Evolutionary conservation across 129 eudicot genomes (phyloP).

Genomic region (Logfia minima): DNA sequence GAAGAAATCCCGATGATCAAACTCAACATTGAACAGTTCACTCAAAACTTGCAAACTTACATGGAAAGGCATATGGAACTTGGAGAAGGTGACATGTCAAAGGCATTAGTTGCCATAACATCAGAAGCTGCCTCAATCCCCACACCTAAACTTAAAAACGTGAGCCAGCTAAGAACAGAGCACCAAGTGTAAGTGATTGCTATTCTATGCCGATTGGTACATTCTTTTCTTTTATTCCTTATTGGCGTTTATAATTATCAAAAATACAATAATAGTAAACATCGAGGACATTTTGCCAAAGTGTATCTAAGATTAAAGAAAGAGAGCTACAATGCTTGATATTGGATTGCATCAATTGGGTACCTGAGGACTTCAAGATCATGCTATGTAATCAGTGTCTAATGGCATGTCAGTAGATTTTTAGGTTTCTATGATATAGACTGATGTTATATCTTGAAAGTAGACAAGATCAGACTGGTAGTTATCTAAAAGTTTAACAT

Average conservation of each 20-base stretch:
- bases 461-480: not conserved
- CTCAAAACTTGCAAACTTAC: conserved; percentile 65
- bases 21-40: conserved; percentile 76
- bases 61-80: conserved; percentile 65
- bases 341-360: not conserved
- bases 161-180: conserved; percentile 92
- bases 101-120: conserved; percentile 83
- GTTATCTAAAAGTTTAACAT: not conserved
- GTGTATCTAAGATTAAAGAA: not conserved
- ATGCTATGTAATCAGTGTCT: not conserved
- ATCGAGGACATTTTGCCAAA: not conserved
- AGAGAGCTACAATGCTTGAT: not conserved
- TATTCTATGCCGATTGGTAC: conserved; percentile 2
- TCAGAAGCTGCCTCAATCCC: conserved; percentile 95
- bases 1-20: conserved; percentile 89
- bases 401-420: not conserved
- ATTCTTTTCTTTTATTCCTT: not conserved
- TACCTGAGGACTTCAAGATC: not conserved
- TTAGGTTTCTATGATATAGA: not conserved
- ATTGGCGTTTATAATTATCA: not conserved
- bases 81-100: conserved; percentile 68
- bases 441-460: not conserved
- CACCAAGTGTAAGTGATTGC: conserved; percentile 87
- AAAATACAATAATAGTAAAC: not conserved
- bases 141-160: conserved; percentile 78